Base-by-base conservation (phyloP, 2,329 filamentous ascomycete genomes). In the Aspergillus fructus region DNA sequence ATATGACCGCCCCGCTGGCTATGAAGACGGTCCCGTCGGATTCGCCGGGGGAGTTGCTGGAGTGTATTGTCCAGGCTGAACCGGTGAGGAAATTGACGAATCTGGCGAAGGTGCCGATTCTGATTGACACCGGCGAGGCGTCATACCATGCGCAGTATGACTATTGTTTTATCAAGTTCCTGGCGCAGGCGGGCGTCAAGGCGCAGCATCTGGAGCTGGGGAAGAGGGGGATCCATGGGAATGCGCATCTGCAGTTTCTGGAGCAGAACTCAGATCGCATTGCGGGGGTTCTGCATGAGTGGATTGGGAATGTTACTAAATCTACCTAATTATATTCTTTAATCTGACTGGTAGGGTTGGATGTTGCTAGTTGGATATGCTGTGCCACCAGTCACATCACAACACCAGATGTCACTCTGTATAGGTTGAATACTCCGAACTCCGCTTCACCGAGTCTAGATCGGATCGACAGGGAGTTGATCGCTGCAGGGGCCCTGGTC, bases 111-210 rank as follows among this genome's bases (percentile, higher is more conserved):
- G 73, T 85, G 5, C 79, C 77, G 0, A 78, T 82, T 5, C 68
- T 82, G 1, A 59, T 86, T 15, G 64, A 84, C 24, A 85, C 82
- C 0, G 73, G 74, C 0, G 79, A 85, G 55, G 79, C 84, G 3
- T 82, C 80, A 51, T 78, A 76, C n/a, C 84, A 86, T 67, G 71
- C 74, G 2, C 67, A 72, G 9, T 86, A 81, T 59, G 85, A 87
- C 62, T 79, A 81, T 68, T 83, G 81, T 37, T 84, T 80, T 0
- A 77, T 81, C 2, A 59, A 68, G 12, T 86, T 81, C 64, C 65
- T 87, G 64, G 63, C 68, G 52, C 83, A 87, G 64, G 81, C 79
- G 2, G 83, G 83, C 0, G 75, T 80, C 1, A 15, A 56, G 19
- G 74, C 77, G 1, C 72, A 80, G 2, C 78, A 77, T 70, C 61